These are phyloP conservation scores for Alternaria triticina DNA, from an alignment of 2,329 filamentous ascomycete species.

Conservation along the genomic window DNA sequence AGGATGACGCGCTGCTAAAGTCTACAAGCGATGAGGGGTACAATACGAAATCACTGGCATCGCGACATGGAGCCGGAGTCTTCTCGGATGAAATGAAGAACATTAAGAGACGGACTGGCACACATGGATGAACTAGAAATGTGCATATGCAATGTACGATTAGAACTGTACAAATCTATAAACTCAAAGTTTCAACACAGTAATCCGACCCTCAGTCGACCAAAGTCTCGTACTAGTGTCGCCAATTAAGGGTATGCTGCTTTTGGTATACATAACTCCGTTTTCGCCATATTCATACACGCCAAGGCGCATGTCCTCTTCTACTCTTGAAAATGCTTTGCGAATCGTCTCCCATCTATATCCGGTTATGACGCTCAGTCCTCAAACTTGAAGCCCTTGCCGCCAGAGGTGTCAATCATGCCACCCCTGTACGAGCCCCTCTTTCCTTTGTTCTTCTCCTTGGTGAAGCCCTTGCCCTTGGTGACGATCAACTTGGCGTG, in stretches of 20 bases:
- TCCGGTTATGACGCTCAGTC: constrained; percentile 59
- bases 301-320: not conserved
- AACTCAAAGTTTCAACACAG: not conserved
- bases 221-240: not conserved
- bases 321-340: not conserved
- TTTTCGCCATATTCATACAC: constrained; percentile 6
- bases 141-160: not conserved
- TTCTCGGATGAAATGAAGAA: not conserved
- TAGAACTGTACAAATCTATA: constrained; percentile 5
- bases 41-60: not conserved
- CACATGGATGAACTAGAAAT: not conserved
- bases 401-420: constrained; percentile 78
- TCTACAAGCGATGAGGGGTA: not conserved
- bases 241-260: constrained; percentile 26
- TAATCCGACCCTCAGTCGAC: not conserved
- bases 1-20: not conserved
- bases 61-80: not conserved
- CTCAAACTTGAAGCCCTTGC: constrained; percentile 93
- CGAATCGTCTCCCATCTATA: not conserved
- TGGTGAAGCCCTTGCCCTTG: constrained; percentile 95
- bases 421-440: constrained; percentile 89
- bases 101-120: not conserved
- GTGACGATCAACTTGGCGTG: constrained; percentile 89
- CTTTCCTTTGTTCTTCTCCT: constrained; percentile 94
- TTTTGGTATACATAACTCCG: constrained; percentile 25